These are phyloP conservation scores for Starmera quercuum DNA, from an alignment of 805 yeast species.

Conservation along the genomic window DNA sequence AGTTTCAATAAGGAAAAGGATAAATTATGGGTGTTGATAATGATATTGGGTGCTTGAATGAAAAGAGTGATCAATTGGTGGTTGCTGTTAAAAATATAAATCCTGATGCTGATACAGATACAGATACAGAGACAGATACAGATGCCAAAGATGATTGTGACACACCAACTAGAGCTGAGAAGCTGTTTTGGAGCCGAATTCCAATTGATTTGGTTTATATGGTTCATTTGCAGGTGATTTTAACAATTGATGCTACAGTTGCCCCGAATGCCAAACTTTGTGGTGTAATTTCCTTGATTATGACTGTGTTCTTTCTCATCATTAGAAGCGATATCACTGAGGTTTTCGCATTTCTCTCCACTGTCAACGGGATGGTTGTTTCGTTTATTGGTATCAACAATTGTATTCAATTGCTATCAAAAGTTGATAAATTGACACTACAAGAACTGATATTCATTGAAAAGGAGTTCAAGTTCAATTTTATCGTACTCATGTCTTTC, in stretches of 20 bases:
- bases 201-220: neutral
- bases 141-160: too few species aligned
- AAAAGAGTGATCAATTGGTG: too few species aligned
- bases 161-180: too few species aligned
- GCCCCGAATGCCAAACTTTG: slow-evolving; percentile 2
- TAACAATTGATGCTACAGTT: slow-evolving; percentile 1
- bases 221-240: neutral
- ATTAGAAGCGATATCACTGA: neutral
- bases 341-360: neutral
- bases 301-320: slow-evolving; percentile 2
- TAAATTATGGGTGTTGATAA: too few species aligned
- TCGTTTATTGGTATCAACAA: slow-evolving; percentile 2
- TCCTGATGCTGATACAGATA: neutral
- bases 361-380: slow-evolving; percentile 2
- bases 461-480: neutral
- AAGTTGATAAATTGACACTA: too few species aligned
- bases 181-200: too few species aligned
- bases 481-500: neutral
- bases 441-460: too few species aligned
- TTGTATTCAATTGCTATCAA: too few species aligned
- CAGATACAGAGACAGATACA: neutral
- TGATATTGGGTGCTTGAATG: too few species aligned
- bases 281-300: slow-evolving; percentile 2
- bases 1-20: too few species aligned
- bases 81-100: neutral